phyloP scores from a whole-genome alignment of 495 filamentous ascomycete species.

The Aspergillus bridgeri region DNA sequence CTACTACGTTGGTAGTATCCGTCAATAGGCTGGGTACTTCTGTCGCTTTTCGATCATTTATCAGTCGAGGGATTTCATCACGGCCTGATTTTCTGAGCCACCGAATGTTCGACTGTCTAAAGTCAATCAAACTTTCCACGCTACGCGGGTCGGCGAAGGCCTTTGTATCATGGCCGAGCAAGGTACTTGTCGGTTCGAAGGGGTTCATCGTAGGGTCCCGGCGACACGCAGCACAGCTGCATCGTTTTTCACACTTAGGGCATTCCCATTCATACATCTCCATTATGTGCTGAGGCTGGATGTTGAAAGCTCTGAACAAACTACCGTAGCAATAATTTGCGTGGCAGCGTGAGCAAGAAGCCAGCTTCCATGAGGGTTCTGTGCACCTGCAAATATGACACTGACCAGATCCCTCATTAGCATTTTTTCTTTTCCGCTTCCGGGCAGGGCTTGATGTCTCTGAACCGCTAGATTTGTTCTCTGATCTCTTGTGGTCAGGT shows the following conservation, averaged over 20 bases:
- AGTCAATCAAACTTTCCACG: slow-evolving; percentile 81
- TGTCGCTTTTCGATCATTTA: slow-evolving; percentile 48
- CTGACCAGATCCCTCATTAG: slow-evolving; percentile 38
- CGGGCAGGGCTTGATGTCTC: slow-evolving; percentile 35
- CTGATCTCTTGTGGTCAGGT: slow-evolving; percentile 16
- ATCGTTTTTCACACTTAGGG: slow-evolving; percentile 77
- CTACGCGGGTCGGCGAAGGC: slow-evolving; percentile 85
- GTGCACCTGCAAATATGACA: slow-evolving; percentile 81
- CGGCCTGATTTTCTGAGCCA: slow-evolving; percentile 64
- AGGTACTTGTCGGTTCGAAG: slow-evolving; percentile 76
- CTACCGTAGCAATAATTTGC: slow-evolving; percentile 82
- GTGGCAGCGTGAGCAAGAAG: slow-evolving; percentile 69
- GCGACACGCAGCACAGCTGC: slow-evolving; percentile 79
- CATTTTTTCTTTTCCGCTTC: slow-evolving; percentile 46
- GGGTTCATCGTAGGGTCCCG: slow-evolving; percentile 55
- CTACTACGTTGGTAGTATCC: slow-evolving; percentile 35
- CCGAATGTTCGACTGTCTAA: slow-evolving; percentile 72
- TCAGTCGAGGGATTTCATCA: slow-evolving; percentile 47
- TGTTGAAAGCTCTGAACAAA: slow-evolving; percentile 83
- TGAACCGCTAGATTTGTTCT: slow-evolving; percentile 15
- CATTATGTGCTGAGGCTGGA: slow-evolving; percentile 75
- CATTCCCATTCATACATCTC: slow-evolving; percentile 79
- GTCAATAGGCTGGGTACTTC: slow-evolving; percentile 41
- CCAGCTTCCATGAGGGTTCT: slow-evolving; percentile 77
- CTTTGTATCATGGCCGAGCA: slow-evolving; percentile 84